Evolutionary conservation across 148 eudicot species (phyloP).

Genomic region (Limonium bicolor): DNA sequence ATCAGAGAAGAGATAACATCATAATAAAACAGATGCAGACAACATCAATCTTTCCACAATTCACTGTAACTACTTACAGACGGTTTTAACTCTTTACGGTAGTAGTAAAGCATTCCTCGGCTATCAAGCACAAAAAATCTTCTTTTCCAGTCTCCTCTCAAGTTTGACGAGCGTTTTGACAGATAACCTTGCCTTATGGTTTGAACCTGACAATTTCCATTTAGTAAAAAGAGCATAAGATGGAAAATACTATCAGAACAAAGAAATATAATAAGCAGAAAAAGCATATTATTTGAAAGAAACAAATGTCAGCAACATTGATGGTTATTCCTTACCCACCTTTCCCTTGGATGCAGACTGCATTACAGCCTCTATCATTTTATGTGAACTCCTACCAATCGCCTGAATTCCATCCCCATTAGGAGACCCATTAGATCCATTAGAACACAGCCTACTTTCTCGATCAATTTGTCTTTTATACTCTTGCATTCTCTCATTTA

Average conservation of each 20-base stretch:
- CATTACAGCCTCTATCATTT: constrained; percentile 95
- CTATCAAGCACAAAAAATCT: constrained; percentile 97
- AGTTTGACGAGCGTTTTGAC: constrained; percentile 83
- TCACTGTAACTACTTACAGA: constrained; percentile 45
- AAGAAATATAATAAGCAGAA: neutral
- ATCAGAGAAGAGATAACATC: neutral
- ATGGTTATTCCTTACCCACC: constrained; percentile 20
- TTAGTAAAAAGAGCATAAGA: neutral
- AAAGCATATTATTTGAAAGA: neutral
- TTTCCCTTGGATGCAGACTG: constrained; percentile 92
- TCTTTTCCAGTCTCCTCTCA: constrained; percentile 97
- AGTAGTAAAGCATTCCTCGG: constrained; percentile 88
- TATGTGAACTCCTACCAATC: constrained; percentile 93
- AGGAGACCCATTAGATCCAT: constrained; percentile 84
- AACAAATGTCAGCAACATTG: neutral
- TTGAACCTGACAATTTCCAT: constrained; percentile 50
- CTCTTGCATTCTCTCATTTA: constrained; percentile 92
- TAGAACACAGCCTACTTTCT: constrained; percentile 80
- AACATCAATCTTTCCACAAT: neutral
- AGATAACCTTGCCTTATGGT: constrained; percentile 96
- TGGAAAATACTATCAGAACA: neutral
- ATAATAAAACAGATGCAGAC: neutral
- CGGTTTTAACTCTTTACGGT: constrained; percentile 76
- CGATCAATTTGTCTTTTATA: constrained; percentile 85
- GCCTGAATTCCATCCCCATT: constrained; percentile 93